Percentiles rank a stretch among this genome's conserved stretches.
These are phyloP conservation scores for Triglochin maritima DNA, from an alignment of 106 monocot species.

Conservation along the genomic window DNA sequence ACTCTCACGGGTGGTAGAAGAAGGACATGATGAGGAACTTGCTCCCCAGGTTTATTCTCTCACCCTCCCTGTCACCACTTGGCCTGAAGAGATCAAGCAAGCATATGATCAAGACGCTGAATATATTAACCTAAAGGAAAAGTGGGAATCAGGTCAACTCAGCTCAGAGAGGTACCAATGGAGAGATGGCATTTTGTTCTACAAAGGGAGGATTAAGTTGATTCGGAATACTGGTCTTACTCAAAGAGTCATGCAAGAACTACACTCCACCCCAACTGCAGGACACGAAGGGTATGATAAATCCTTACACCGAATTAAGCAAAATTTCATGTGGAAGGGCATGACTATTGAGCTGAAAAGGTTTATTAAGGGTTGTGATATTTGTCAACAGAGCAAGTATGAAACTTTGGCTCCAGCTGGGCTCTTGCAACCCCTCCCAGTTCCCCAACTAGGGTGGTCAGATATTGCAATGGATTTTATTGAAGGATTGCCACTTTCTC, in stretches of 20 bases:
- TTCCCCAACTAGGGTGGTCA: not conserved
- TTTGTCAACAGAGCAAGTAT: no score
- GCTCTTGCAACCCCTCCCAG: not conserved
- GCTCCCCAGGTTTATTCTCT: no score
- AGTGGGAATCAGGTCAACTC: no score
- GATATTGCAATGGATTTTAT: constrained; percentile 3
- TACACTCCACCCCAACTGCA: not conserved
- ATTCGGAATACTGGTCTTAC: not conserved
- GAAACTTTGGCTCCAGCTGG: not conserved
- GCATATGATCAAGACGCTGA: not conserved
- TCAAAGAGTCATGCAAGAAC: not conserved
- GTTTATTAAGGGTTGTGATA: not conserved
- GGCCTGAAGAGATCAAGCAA: not conserved
- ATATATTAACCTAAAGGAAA: not conserved
- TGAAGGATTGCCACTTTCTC: not conserved
- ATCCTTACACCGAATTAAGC: not conserved
- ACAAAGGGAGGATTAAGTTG: not conserved
- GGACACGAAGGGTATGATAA: constrained; percentile 1
- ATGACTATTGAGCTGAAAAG: not conserved
- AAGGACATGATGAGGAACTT: not conserved
- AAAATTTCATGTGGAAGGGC: not conserved
- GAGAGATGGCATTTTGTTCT: not conserved
- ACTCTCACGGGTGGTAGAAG: not conserved
- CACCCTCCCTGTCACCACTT: no score
- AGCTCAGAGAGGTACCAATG: not conserved